phyloP scores from a whole-genome alignment of 1,139 yeast genomes.

The Zygosaccharomyces pseudobailii region DNA sequence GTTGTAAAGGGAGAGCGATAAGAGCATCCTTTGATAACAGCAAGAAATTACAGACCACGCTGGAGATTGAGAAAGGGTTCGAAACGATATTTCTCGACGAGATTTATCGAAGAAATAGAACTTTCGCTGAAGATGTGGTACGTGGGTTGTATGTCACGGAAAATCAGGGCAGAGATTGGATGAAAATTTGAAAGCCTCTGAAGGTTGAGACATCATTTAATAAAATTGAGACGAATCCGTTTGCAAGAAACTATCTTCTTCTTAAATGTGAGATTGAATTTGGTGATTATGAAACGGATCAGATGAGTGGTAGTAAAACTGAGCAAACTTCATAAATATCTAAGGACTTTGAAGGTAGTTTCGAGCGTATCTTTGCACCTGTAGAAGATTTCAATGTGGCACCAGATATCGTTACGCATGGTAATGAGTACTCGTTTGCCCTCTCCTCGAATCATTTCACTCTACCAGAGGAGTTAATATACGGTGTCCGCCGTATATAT shows the following conservation, averaged over 20 bases:
- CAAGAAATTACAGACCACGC: constrained; percentile 18
- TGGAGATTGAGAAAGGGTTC: constrained; percentile 7
- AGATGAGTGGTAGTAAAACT: background rate
- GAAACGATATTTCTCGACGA: constrained; percentile 17
- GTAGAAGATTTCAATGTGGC: background rate
- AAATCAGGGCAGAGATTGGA: constrained; percentile 29
- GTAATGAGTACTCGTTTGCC: background rate
- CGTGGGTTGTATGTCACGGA: constrained; percentile 20
- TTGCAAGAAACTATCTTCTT: background rate
- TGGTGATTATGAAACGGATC: background rate
- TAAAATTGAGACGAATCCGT: background rate
- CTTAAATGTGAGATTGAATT: background rate
- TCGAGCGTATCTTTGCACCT: background rate
- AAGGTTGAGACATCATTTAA: background rate
- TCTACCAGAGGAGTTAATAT: background rate
- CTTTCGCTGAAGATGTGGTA: constrained; percentile 13
- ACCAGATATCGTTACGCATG: background rate
- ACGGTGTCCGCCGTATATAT: background rate
- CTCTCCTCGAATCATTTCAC: background rate
- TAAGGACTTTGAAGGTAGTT: background rate
- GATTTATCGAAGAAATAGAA: constrained; percentile 19
- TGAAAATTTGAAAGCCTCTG: background rate
- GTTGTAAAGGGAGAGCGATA: background rate
- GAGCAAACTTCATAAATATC: background rate
- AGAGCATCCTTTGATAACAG: constrained; percentile 22